Base-by-base conservation (phyloP, 2,329 filamentous ascomycete species). In the Ceratocystis ficicola region DNA sequence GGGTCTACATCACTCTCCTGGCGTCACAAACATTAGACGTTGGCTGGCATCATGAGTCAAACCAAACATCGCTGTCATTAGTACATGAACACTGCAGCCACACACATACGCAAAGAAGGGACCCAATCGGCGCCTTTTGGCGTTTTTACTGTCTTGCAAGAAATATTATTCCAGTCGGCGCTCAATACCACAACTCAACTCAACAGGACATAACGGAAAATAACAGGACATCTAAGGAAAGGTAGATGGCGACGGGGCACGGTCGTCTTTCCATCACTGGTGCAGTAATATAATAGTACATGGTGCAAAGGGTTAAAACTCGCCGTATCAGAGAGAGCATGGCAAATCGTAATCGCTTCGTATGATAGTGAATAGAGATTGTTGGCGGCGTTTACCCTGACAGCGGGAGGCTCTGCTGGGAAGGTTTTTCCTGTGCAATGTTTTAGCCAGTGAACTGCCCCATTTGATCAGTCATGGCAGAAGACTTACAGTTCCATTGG, bases 401-500 rank as follows among this genome's bases (percentile, higher is more conserved):
- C 61, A 62, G 50, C 12, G 62, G 62, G 8, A 68, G 50, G n/a
- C 50, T 68, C 32, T 60, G 64, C n/a, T 65, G 64, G 12, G 50
- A 32, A 28, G 44, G 7, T 52, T 65, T 65, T 50, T 68, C 66
- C 66, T 68, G 48, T 28, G 22, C 20, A 44, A 41, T 32, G 28
- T 22, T 50, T 68, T 60, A 68, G 64, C 44, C 57, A 32, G 32
- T 10, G 41, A 1, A 52, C 22, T 7, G 2, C 6, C 22, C 17
- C n/a, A 12, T 3, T 44, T 3, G 22, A 32, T 22, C 3, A 1
- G 10, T 52, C 62, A 44, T 6, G 10, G 17, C 25, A 1, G 32
- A 20, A 12, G 25, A 64, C 64, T 62, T 66, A 67, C 66, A 7
- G 57, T 65, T 44, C 48, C 66, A 64, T 68, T 67, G 30, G 60